phyloP scores from a whole-genome alignment of 345 rosid species.

The Brassica nigra region DNA sequence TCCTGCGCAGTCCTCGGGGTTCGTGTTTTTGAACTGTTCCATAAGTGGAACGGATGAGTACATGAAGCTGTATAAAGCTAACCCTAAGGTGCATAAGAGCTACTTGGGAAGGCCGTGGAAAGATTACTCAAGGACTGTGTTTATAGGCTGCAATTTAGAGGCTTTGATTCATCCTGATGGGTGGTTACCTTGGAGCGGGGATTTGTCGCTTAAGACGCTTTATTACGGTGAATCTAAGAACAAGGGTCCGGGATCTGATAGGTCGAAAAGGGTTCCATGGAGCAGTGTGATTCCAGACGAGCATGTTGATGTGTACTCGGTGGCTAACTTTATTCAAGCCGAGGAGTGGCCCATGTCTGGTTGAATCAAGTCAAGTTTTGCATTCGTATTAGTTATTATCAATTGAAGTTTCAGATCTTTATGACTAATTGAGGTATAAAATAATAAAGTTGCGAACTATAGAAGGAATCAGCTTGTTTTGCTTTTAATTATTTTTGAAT shows the following conservation, averaged over 20 bases:
- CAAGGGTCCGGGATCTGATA: conserved; percentile 62
- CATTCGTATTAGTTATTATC: too few species aligned
- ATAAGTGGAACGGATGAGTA: conserved; percentile 41
- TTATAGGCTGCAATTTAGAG: conserved; percentile 56
- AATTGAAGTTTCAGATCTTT: too few species aligned
- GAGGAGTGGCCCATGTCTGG: too few species aligned
- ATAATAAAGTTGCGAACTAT: too few species aligned
- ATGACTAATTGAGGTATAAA: too few species aligned
- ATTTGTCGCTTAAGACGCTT: conserved; percentile 69
- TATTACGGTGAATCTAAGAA: conserved; percentile 81
- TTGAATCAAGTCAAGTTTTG: too few species aligned
- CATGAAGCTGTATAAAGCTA: conserved; percentile 56
- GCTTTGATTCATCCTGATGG: conserved; percentile 62
- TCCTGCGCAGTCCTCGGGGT: too few species aligned
- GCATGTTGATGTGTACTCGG: conserved; percentile 54
- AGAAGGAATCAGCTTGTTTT: too few species aligned
- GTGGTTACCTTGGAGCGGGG: conserved; percentile 84
- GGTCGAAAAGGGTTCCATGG: conserved; percentile 67
- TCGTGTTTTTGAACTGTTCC: too few species aligned
- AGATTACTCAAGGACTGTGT: conserved; percentile 82
- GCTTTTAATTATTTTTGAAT: too few species aligned
- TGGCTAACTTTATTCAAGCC: conserved; percentile 39
- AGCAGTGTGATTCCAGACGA: conserved; percentile 67
- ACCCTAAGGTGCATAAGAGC: conserved; percentile 66
- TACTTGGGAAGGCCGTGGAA: conserved; percentile 96